Evolutionary conservation across 2,329 filamentous ascomycete genomes (phyloP).

Genomic region (Hawksworthiomyces lignivorus): DNA sequence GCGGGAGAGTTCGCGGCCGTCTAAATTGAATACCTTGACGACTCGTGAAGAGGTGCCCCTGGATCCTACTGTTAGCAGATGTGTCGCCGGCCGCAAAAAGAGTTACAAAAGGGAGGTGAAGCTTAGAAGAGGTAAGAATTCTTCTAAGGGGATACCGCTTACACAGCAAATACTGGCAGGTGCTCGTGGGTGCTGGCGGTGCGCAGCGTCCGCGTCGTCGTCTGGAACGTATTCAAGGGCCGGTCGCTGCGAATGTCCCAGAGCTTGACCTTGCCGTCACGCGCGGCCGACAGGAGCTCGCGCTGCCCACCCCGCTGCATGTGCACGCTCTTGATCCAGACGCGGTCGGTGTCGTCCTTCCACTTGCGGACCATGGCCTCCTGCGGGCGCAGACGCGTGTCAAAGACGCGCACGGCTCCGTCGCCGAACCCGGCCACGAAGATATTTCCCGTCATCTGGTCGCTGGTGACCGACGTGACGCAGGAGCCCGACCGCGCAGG

Average conservation of each 20-base stretch:
- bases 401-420: constrained; percentile 87
- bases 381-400: constrained; percentile 74
- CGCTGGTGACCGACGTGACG: constrained; percentile 90
- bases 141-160: constrained; percentile 40
- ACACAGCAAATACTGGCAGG: constrained; percentile 90
- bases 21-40: constrained; percentile 89
- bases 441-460: constrained; percentile 94
- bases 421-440: constrained; percentile 97
- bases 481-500: constrained; percentile 90
- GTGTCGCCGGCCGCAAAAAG: too few species aligned
- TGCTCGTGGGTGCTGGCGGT: constrained; percentile 93
- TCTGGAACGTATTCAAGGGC: constrained; percentile 64
- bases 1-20: constrained; percentile 68
- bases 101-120: background rate
- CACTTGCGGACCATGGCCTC: constrained; percentile 94
- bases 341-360: constrained; percentile 77
- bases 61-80: constrained; percentile 22
- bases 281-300: constrained; percentile 82
- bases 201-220: constrained; percentile 69
- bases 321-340: constrained; percentile 94
- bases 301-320: constrained; percentile 93
- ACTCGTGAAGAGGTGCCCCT: constrained; percentile 83
- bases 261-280: constrained; percentile 86
- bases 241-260: constrained; percentile 92
- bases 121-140: background rate